A percentile compares a stretch with the other conserved stretches of the same genome.
These are phyloP conservation scores for Amanita pseudoporphyria DNA, from an alignment of 768 basidiomycete genomes.

Conservation along the genomic window DNA sequence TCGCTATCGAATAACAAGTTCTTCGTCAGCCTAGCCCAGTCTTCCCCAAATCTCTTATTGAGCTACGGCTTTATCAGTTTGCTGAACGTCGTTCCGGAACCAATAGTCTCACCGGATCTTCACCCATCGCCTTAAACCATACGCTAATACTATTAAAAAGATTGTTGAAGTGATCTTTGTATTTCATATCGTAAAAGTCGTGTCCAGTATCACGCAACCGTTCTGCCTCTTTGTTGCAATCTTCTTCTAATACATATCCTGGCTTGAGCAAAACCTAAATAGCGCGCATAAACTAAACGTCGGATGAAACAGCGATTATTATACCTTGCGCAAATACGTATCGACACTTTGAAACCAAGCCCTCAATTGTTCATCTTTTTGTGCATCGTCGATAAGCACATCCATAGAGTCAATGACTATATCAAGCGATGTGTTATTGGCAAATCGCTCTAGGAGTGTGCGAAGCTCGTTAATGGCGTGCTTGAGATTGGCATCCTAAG, in stretches of 20 bases:
- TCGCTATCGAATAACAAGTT: slow-evolving; percentile 79
- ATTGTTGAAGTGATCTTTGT: slow-evolving; percentile 67
- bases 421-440: slow-evolving; percentile 60
- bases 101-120: slow-evolving; percentile 52
- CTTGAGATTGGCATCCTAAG: slow-evolving; percentile 45
- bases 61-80: slow-evolving; percentile 16
- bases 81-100: neutral
- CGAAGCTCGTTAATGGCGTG: slow-evolving; percentile 56
- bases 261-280: slow-evolving; percentile 63
- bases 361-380: slow-evolving; percentile 63
- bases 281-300: neutral
- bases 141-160: slow-evolving; percentile 57
- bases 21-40: slow-evolving; percentile 72
- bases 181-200: slow-evolving; percentile 62
- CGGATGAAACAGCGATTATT: slow-evolving; percentile 4
- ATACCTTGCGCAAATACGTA: slow-evolving; percentile 54
- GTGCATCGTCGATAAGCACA: slow-evolving; percentile 63
- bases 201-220: slow-evolving; percentile 63
- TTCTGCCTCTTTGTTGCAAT: slow-evolving; percentile 55
- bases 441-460: slow-evolving; percentile 85
- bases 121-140: slow-evolving; percentile 83
- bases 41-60: slow-evolving; percentile 74
- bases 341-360: slow-evolving; percentile 63
- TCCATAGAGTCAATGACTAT: slow-evolving; percentile 61
- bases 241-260: slow-evolving; percentile 79